Conservation (phyloP, 2,329 filamentous ascomycete species). For the Aschersonia sp. region DNA sequence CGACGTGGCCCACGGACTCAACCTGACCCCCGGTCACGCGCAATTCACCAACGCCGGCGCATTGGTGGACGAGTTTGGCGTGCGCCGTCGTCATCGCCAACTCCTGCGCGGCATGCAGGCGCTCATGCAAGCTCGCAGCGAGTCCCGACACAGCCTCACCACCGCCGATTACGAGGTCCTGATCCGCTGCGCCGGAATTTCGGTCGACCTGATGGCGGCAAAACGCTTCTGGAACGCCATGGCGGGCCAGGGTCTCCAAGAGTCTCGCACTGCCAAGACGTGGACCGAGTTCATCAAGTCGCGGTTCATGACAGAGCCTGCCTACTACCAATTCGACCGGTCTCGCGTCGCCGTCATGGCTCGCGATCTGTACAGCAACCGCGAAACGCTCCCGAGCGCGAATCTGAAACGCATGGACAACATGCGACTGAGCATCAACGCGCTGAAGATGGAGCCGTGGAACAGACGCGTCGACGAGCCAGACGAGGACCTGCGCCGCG, state of each 20-base stretch:
- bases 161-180: conserved; percentile 28
- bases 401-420: conserved; percentile 14
- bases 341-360: conserved; percentile 22
- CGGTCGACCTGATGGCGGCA: conserved; percentile 19
- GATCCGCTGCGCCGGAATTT: conserved; percentile 32
- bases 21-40: conserved; percentile 23
- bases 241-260: conserved; percentile 10
- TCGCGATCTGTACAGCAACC: conserved; percentile 20
- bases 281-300: conserved; percentile 33
- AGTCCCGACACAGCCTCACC: conserved; percentile 13
- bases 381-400: conserved; percentile 3
- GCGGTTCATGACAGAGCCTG: conserved; percentile 28
- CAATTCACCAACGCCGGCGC: conserved; percentile 21
- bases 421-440: conserved; percentile 15
- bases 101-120: conserved; percentile 20
- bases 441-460: conserved; percentile 14
- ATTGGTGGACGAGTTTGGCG: conserved; percentile 27
- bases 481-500: conserved; percentile 12
- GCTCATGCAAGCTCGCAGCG: conserved; percentile 18
- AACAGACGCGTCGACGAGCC: conserved; percentile 11
- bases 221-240: conserved; percentile 22
- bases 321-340: conserved; percentile 32
- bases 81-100: conserved; percentile 24
- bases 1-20: conserved; percentile 29
- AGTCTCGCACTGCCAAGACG: conserved; percentile 15